These are phyloP conservation scores for Chrysosporium keratinophilum DNA, from an alignment of 2,329 filamentous ascomycete genomes.

Conservation along the genomic window DNA sequence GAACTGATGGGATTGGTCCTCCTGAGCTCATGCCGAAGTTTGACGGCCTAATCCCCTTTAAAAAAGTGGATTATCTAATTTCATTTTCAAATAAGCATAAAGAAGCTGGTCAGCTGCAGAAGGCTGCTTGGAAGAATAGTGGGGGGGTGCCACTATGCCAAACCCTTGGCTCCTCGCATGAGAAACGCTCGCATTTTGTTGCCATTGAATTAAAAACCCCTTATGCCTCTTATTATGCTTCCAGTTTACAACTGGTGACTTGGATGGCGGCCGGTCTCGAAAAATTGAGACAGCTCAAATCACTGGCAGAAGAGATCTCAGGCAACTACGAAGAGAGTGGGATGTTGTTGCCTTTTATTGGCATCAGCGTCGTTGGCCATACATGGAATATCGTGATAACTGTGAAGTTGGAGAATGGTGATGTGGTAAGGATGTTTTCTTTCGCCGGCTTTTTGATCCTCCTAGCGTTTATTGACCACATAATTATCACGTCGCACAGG, in stretches of 20 bases:
- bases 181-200: not conserved
- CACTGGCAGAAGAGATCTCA: not conserved
- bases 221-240: slow-evolving; percentile 9
- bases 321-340: too few relatives aligned
- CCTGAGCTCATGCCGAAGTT: too few relatives aligned
- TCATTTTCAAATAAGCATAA: too few relatives aligned
- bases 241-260: slow-evolving; percentile 8
- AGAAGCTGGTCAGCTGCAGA: too few relatives aligned
- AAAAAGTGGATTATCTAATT: too few relatives aligned
- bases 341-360: not conserved
- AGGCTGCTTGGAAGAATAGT: too few relatives aligned
- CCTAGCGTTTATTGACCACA: not conserved
- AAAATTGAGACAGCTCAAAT: slow-evolving; percentile 1
- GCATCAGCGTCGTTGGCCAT: slow-evolving; percentile 9
- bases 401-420: slow-evolving; percentile 1
- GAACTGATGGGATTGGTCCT: too few relatives aligned
- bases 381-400: slow-evolving; percentile 9
- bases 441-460: not conserved
- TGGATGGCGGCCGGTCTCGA: slow-evolving; percentile 13
- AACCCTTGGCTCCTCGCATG: not conserved
- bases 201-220: slow-evolving; percentile 10
- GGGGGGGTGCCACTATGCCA: not conserved
- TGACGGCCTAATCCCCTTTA: too few relatives aligned
- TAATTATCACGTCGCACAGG: not conserved
- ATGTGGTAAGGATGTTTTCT: slow-evolving; percentile 7